These are phyloP conservation scores for Acacia confusa DNA, from an alignment of 306 rosid species.

Conservation along the genomic window DNA sequence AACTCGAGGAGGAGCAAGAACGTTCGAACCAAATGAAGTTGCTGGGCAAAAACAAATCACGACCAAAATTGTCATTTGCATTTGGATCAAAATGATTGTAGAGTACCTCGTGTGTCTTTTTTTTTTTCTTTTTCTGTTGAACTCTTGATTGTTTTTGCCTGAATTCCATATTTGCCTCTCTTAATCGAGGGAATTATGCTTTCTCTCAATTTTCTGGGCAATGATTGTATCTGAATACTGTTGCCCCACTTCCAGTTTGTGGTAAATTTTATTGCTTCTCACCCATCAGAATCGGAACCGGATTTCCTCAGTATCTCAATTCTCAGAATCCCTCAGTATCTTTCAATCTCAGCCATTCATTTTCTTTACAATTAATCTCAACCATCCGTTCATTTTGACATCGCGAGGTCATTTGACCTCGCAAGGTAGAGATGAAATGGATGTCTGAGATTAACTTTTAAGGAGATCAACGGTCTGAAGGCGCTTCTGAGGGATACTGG, in stretches of 20 bases:
- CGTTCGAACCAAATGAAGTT: conserved; percentile 81
- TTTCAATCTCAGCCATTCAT: too few species aligned
- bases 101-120: neutral
- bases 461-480: too few species aligned
- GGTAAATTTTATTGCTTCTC: conserved; percentile 3
- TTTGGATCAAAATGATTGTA: conserved; percentile 74
- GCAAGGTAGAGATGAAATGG: too few species aligned
- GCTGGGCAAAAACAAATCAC: conserved; percentile 91
- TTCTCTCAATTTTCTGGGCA: conserved; percentile 22
- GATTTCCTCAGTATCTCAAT: too few species aligned
- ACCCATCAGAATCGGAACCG: too few species aligned
- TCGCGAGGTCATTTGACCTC: too few species aligned
- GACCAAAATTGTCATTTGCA: conserved; percentile 96
- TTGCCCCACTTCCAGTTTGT: neutral
- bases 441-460: too few species aligned
- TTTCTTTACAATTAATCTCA: too few species aligned
- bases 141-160: conserved; percentile 19
- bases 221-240: neutral
- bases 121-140: neutral
- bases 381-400: too few species aligned
- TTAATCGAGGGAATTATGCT: conserved; percentile 33
- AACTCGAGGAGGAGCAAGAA: conserved; percentile 88
- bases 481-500: too few species aligned
- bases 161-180: conserved; percentile 21
- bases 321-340: too few species aligned